Percentiles rank a stretch among this genome's conserved stretches.
Conservation (phyloP, 768 basidiomycete genomes). For the Agaricus subrufescens region DNA sequence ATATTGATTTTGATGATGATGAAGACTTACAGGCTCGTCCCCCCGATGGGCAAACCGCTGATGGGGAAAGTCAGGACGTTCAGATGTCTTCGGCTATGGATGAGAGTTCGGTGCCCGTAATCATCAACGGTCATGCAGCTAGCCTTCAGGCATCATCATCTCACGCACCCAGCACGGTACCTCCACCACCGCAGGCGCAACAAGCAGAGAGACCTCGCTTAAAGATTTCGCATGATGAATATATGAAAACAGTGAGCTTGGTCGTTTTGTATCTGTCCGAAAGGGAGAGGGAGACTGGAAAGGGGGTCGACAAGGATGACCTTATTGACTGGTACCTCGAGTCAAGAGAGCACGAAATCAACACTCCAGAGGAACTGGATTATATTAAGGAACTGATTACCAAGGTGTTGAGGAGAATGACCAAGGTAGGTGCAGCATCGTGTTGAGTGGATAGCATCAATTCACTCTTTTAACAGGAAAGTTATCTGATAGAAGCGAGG, state of each 20-base stretch:
- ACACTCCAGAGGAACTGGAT: constrained; percentile 83
- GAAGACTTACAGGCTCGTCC: constrained; percentile 52
- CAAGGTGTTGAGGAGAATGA: constrained; percentile 85
- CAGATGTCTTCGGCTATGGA: constrained; percentile 61
- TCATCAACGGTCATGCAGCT: constrained; percentile 22
- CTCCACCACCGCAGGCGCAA: constrained; percentile 19
- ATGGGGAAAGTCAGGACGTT: constrained; percentile 40
- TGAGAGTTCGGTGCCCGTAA: constrained; percentile 39
- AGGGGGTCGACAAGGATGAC: constrained; percentile 84
- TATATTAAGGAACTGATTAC: constrained; percentile 86
- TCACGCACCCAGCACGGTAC: constrained; percentile 31
- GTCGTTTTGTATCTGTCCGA: constrained; percentile 80
- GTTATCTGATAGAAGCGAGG: constrained; percentile 76
- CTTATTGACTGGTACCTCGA: constrained; percentile 98
- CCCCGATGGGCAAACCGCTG: constrained; percentile 25
- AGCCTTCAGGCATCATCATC: constrained; percentile 26
- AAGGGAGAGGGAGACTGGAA: constrained; percentile 69
- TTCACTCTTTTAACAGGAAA: constrained; percentile 49
- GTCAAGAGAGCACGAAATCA: constrained; percentile 75
- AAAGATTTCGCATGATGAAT: constrained; percentile 95
- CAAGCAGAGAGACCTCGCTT: constrained; percentile 62
- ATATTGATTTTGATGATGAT: constrained; percentile 95
- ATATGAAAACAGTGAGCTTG: constrained; percentile 83
- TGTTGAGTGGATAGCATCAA: background rate
- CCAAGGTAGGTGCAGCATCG: constrained; percentile 59